These are phyloP conservation scores for Pyrenophora seminiperda DNA, from an alignment of 2,329 filamentous ascomycete genomes.

Conservation along the genomic window DNA sequence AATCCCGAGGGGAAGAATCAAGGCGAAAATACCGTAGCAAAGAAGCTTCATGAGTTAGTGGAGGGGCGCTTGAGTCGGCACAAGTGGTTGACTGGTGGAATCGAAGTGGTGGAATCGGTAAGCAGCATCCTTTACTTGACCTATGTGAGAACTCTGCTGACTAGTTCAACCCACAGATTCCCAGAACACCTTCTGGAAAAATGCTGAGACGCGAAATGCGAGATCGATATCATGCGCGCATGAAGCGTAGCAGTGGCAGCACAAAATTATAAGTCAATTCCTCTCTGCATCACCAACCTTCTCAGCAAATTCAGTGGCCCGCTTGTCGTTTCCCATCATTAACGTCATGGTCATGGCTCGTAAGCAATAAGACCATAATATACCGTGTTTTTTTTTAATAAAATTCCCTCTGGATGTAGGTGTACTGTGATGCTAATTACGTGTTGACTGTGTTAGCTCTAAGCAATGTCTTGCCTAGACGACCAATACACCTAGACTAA, in stretches of 20 bases:
- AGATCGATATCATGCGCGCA: constrained; percentile 31
- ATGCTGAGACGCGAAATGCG: constrained; percentile 40
- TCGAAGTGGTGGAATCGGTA: constrained; percentile 38
- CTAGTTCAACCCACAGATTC: constrained; percentile 25
- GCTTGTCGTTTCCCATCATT: no score
- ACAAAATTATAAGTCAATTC: constrained; percentile 25
- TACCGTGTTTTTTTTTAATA: no score
- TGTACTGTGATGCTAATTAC: no score
- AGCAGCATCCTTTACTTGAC: constrained; percentile 1
- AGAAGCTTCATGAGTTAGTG: constrained; percentile 33
- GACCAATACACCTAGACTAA: no score
- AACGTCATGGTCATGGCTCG: no score
- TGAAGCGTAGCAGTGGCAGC: constrained; percentile 24
- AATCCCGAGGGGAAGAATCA: constrained; percentile 21
- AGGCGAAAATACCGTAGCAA: constrained; percentile 20
- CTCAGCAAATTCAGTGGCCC: no score
- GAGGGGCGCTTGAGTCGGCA: constrained; percentile 31
- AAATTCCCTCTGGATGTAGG: no score
- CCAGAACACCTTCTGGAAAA: constrained; percentile 36
- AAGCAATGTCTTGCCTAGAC: no score
- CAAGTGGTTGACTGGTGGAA: constrained; percentile 40
- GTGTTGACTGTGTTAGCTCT: no score
- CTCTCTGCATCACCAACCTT: no score
- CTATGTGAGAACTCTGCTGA: neutral
- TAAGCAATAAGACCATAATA: no score